Evolutionary conservation across 805 yeast genomes (phyloP), one percentile per base, ranked within the genome.

Genomic region (Saturnispora dispora): DNA sequence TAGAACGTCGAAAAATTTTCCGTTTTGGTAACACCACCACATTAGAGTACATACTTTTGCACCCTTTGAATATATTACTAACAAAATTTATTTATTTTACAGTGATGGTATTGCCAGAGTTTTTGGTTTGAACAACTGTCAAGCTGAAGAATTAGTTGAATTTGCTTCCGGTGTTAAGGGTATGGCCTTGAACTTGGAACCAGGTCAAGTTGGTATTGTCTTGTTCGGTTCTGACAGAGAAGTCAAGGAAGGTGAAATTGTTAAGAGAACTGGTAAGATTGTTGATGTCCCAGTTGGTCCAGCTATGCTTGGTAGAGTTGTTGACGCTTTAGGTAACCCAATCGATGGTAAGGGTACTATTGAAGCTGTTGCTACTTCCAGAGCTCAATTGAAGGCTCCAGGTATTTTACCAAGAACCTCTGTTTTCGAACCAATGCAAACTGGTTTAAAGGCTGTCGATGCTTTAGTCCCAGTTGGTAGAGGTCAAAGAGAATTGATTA

Each of bases 91-190:
- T 39, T n/a, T 22, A 22, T 27, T 37, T 51, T 15, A 52, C 68
- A 82, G 99, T 86, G 99, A 93, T 77, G 99, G 99, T 93, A 93
- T 93, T 72, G 99, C 99, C 74, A 95, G 98, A 83, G 96, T 93
- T 70, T 93, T 87, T 79, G 99, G 99, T 79, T 81, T 93, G 69
- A 93, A 90, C 93, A 93, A 93, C 83, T 84, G 89, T 76, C 98
- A 91, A 82, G 99, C 99, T 71, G 99, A 93, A 81, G 99, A 93
- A 80, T 83, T 93, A 74, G 97, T 93, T 69, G 99, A 93, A 79
- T 95, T 93, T 80, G 80, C 96, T 57, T 88, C 99, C 56, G 99
- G 99, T 81, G 98, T 91, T 67, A 88, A 90, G 78, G 99, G 99
- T 85, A 93, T 93, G 99, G 98, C 99, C 70, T 83, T 93, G 72